Base-by-base conservation (phyloP, 768 basidiomycete genomes). In the Auriculariales sp. region DNA sequence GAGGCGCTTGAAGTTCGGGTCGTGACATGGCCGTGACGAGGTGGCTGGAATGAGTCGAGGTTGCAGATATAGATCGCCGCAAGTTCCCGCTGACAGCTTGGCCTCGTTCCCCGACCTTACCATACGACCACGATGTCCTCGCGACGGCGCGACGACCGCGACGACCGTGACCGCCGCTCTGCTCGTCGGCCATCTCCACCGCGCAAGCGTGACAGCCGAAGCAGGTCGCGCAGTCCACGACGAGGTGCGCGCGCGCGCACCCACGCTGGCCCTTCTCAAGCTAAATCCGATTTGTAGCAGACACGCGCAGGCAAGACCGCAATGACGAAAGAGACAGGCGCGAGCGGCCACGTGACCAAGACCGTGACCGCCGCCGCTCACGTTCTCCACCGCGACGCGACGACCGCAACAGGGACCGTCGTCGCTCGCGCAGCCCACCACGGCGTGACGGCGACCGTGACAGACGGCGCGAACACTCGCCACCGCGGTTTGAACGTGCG, bases 1-100 rank as follows among this genome's bases (percentile, higher is more conserved):
- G 88, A 22, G 90, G 90, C 27, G 87, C 86, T 64, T 83, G 76
- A 47, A 87, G 77, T 60, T 93, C 90, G 54, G 90, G 90, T 60
- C 90, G 70, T 19, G 87, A 89, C 88, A 92, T 91, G 39, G n/a
- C n/a, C n/a, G n/a, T n/a, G n/a, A n/a, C n/a, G n/a, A n/a, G n/a
- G n/a, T n/a, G n/a, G n/a, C n/a, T n/a, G n/a, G n/a, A n/a, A n/a
- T n/a, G n/a, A n/a, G n/a, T n/a, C n/a, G n/a, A n/a, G n/a, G n/a
- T n/a, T n/a, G n/a, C n/a, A n/a, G n/a, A n/a, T n/a, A n/a, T n/a
- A n/a, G n/a, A n/a, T n/a, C n/a, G n/a, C n/a, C n/a, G n/a, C n/a
- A n/a, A n/a, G n/a, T n/a, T n/a, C n/a, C n/a, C n/a, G n/a, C n/a
- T n/a, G n/a, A n/a, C n/a, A n/a, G n/a, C n/a, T n/a, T n/a, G n/a